Base-by-base conservation (phyloP, 495 filamentous ascomycete genomes). In the Apiosordaria backusii region DNA sequence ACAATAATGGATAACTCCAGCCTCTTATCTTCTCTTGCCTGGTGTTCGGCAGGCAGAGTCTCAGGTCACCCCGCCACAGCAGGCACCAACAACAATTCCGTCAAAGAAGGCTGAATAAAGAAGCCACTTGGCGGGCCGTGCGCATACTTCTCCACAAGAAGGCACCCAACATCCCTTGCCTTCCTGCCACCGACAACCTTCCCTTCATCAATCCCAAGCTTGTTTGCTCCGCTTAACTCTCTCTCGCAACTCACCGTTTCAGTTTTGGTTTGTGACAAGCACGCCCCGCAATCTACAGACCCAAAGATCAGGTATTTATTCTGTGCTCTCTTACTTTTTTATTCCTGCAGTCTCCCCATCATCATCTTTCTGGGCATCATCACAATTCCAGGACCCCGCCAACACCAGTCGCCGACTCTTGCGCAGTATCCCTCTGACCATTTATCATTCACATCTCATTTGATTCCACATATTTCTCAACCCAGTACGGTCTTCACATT, bases 321-420 rank as follows among this genome's bases (percentile, higher is more conserved):
- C 35, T 15, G 10, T 15, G 35, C 35, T 13, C 35, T 55, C 53
- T 13, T 55, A n/a, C 18, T 18, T 21, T n/a, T n/a, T 2, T 55
- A 15, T 55, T 21, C 53, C 19, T 24, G 22, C 22, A 15, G 4
- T 3, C 19, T 55, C 2, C 4, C 53, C 53, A 53, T 29, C 27
- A 29, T 7, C n/a, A 23, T 55, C 13, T 55, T 21, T 55, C 53
- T 21, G 19, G n/a, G 0, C 53, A 21, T 5, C 53, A 53, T 18
- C 50, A 18, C 50, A 53, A 53, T 21, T 53, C 15, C 50, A 13
- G 9, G 22, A 55, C 53, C 53, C 53, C 53, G 22, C 53, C 53
- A 55, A 24, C 4, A 55, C 4, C 19, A 9, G 1, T 55, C 53
- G 68, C 65, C 70, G 61, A 23, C 65, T 65, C 35, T 58, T 59